phyloP scores from a whole-genome alignment of 805 yeast genomes.

The Torulaspora delbrueckii region DNA sequence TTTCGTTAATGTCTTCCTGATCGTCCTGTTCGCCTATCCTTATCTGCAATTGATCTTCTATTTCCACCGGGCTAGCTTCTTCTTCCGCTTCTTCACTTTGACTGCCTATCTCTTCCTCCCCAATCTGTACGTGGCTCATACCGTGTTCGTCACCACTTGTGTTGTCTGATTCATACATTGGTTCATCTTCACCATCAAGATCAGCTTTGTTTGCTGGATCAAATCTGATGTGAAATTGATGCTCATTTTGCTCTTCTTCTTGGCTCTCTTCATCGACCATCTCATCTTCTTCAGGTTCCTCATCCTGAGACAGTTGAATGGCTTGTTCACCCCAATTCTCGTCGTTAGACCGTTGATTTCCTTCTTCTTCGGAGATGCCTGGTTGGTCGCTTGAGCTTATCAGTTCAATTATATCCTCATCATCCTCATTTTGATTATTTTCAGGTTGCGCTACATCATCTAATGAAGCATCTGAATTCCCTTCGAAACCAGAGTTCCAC shows the following conservation, averaged over 20 bases:
- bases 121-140: neutral
- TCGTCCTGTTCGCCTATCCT: neutral
- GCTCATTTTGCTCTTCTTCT: neutral
- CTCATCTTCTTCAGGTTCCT: constrained; percentile 1
- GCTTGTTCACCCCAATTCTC: neutral
- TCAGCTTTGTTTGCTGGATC: neutral
- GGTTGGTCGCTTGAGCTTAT: neutral
- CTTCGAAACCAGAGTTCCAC: neutral
- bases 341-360: neutral
- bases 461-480: neutral
- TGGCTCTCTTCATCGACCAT: neutral
- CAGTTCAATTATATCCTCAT: neutral
- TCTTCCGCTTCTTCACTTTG: neutral
- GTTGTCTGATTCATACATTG: neutral
- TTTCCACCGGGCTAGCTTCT: neutral
- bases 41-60: neutral
- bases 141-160: neutral
- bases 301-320: neutral
- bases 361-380: neutral
- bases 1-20: neutral
- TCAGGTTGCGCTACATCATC: neutral
- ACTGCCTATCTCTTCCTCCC: neutral
- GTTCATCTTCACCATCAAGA: neutral
- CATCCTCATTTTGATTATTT: neutral
- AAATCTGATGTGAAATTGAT: neutral